Percentiles rank a stretch among this genome's conserved stretches.
Conservation (phyloP, 495 filamentous ascomycete species). For the Penicillium pancosmium region DNA sequence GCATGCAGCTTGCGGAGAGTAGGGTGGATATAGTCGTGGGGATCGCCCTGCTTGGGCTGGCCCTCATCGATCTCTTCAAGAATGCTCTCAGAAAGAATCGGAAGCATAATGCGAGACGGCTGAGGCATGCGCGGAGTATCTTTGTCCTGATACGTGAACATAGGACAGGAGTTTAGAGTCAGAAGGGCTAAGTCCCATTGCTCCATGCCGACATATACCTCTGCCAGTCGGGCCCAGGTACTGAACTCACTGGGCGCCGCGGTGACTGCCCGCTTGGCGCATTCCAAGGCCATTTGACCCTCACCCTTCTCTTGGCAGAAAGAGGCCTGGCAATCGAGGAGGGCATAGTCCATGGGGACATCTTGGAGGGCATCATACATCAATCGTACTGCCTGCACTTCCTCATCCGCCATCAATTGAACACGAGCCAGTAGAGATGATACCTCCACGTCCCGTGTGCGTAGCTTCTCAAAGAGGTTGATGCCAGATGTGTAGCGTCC, state of each 20-base stretch:
- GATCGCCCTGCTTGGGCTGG: slow-evolving; percentile 68
- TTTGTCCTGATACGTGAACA: slow-evolving; percentile 99
- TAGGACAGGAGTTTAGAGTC: slow-evolving; percentile 97
- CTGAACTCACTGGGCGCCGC: slow-evolving; percentile 95
- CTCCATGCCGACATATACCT: slow-evolving; percentile 89
- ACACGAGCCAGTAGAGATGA: slow-evolving; percentile 90
- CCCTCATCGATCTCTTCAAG: slow-evolving; percentile 95
- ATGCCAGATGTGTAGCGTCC: slow-evolving; percentile 94
- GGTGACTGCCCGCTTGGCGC: slow-evolving; percentile 90
- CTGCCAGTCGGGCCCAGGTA: slow-evolving; percentile 91
- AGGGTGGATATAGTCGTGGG: slow-evolving; percentile 81
- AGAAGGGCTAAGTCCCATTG: slow-evolving; percentile 92
- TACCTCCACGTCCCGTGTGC: slow-evolving; percentile 86
- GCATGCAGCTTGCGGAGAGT: slow-evolving; percentile 86
- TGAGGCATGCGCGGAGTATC: slow-evolving; percentile 93
- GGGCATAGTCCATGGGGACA: slow-evolving; percentile 92
- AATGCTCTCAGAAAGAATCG: slow-evolving; percentile 84
- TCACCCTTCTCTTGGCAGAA: slow-evolving; percentile 89
- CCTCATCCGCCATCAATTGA: slow-evolving; percentile 89
- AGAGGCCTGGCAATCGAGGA: slow-evolving; percentile 91
- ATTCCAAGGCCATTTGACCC: slow-evolving; percentile 83
- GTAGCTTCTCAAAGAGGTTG: slow-evolving; percentile 96
- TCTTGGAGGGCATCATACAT: slow-evolving; percentile 87
- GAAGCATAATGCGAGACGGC: slow-evolving; percentile 81
- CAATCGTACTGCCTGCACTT: slow-evolving; percentile 88